Conservation (phyloP, 2,329 filamentous ascomycete species). For the Fusarium solani-melongenae region DNA sequence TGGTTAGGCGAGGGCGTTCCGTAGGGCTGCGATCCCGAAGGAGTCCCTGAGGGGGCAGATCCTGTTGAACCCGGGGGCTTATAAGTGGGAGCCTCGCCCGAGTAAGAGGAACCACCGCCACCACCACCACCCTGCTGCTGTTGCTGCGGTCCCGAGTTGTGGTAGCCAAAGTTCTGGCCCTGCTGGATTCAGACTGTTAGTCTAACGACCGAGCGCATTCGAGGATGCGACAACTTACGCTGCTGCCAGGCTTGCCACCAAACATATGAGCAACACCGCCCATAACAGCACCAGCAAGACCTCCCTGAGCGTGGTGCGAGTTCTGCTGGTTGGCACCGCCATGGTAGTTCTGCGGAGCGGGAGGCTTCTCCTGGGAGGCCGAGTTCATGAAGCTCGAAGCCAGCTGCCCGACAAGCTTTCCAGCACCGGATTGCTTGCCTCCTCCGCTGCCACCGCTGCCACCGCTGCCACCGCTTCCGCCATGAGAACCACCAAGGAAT, state of each 20-base stretch:
- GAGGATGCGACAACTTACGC: constrained; percentile 42
- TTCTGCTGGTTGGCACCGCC: constrained; percentile 54
- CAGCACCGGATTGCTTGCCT: constrained; percentile 53
- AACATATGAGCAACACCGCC: constrained; percentile 66
- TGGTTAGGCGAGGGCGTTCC: constrained; percentile 43
- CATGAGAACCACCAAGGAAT: constrained; percentile 54
- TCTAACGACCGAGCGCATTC: neutral
- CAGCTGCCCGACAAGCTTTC: constrained; percentile 68
- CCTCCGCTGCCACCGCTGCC: constrained; percentile 48
- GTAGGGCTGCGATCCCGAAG: constrained; percentile 43
- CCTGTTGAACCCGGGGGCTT: constrained; percentile 48
- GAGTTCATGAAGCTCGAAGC: constrained; percentile 66
- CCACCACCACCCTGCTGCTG: constrained; percentile 37
- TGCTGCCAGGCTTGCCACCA: constrained; percentile 57
- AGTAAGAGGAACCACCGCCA: constrained; percentile 54
- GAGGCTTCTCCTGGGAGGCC: constrained; percentile 57
- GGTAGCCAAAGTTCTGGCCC: constrained; percentile 72
- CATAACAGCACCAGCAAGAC: constrained; percentile 65
- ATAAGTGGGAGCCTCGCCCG: constrained; percentile 68
- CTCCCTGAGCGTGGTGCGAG: constrained; percentile 55
- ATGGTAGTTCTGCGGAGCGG: constrained; percentile 59
- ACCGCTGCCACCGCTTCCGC: constrained; percentile 35
- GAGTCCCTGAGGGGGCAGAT: constrained; percentile 41
- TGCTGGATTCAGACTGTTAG: constrained; percentile 40
- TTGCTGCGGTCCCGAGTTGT: constrained; percentile 61